Evolutionary conservation across 164 flowering plant species (phyloP), one percentile per base, ranked within the genome.

Genomic region (Macadamia integrifolia): DNA sequence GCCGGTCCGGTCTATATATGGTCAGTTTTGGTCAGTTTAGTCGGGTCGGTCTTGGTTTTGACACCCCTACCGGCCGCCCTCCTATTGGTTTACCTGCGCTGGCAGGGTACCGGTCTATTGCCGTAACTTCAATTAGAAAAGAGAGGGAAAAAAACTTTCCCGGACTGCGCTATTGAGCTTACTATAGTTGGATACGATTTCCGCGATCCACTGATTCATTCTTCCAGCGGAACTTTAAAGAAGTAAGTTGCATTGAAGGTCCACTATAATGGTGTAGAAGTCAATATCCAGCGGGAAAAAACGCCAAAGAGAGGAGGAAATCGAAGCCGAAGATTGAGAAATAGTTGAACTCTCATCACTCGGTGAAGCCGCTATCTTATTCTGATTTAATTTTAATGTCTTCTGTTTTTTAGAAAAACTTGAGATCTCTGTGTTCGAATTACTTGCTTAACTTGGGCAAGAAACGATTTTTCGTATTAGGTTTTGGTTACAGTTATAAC

Each of bases 221-320:
- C 23, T 23, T 23, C 23, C 55, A 9, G 13, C 55, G 55, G 18
- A 62, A 13, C 12, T 10, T 1, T 42, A 7, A 18, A 3, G 15
- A 42, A 29, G 58, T 17, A 12, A 50, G 15, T 28, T 31, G 23
- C 28, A 29, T 31, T 55, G 42, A 23, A 60, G 8, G 4, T 17
- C 12, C 17, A 12, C 57, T 9, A 28, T 15, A 42, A 71, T 62
- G 73, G 74, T 62, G 62, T 40, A 57, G 23, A 59, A 28, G n/a
- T 66, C 80, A 30, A 52, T 29, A 46, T 64, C 75, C 0, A 68
- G 8, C 6, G 80, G 76, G 10, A 71, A 62, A 49, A 78, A 78
- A 60, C 78, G 78, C 28, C 49, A 14, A 44, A 61, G 80, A 64
- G 75, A 74, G 18, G 68, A 68, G 56, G 80, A 71, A 3, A 30